Conservation (phyloP, 176 grass and related monocot species). For the Musa schizocarpa region DNA sequence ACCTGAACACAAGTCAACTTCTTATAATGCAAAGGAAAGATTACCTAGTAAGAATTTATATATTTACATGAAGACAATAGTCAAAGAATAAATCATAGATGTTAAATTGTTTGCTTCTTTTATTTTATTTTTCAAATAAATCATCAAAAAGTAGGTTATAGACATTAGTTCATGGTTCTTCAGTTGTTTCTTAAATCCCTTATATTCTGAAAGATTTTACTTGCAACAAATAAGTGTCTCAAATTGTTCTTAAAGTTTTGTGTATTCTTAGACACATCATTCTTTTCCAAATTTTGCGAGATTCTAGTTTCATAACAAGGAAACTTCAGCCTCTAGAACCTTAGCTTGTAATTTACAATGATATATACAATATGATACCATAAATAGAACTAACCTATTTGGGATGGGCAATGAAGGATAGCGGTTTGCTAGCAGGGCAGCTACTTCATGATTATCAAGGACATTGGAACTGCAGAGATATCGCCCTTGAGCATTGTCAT, state of each 20-base stretch:
- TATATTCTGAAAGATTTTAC: too few relatives aligned
- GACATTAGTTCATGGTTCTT: background rate
- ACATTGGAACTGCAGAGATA: constrained; percentile 83
- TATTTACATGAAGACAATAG: background rate
- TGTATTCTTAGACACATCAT: too few relatives aligned
- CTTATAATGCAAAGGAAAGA: background rate
- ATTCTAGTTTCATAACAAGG: background rate
- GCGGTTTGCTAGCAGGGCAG: constrained; percentile 32
- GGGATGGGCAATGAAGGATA: constrained; percentile 65
- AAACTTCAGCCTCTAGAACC: background rate
- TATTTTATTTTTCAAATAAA: too few relatives aligned
- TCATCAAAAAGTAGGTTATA: background rate
- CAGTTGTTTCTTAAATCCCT: background rate
- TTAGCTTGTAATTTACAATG: background rate
- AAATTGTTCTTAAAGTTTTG: too few relatives aligned
- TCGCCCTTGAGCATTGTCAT: constrained; percentile 38
- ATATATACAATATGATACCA: background rate
- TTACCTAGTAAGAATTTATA: background rate
- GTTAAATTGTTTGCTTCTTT: too few relatives aligned
- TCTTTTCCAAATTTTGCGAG: too few relatives aligned
- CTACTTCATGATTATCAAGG: constrained; percentile 36
- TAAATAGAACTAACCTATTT: constrained; percentile 33
- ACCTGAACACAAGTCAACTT: constrained; percentile 15
- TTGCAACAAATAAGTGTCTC: too few relatives aligned
- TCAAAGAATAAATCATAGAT: too few relatives aligned